Evolutionary conservation across 1,139 yeast species (phyloP), one percentile per base, ranked within the genome.

Genomic region (Geotrichum klebahnii): DNA sequence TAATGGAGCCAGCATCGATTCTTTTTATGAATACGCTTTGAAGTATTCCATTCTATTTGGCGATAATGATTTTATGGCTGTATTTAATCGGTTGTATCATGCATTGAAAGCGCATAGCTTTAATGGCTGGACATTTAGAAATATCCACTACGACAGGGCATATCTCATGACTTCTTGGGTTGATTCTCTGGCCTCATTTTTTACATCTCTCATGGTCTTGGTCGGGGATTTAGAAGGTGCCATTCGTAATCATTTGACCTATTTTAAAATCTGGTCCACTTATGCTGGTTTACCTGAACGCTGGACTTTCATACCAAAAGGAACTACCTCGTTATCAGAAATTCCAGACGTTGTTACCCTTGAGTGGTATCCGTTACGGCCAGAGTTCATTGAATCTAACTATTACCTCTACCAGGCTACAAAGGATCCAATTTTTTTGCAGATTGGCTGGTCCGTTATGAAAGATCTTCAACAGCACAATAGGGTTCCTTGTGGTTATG

Each of bases 291-390:
- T 90, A 9, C 97, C 97, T 0, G 97, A 90, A 65, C 71, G 97
- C 48, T 90, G 96, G 96, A 74, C 76, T 45, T 77, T 75, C 49
- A 57, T 60, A 3, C 46, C 36, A 2, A 17, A 38, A 9, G 29
- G 38, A 20, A 19, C 5, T 24, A 29, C 23, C 28, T 34, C 29
- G 19, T 8, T n/a, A 10, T 16, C 19, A n/a, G 35, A 32, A 33
- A 20, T 26, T 17, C 33, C 61, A 41, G 57, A 53, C 5, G 51
- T 62, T 3, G 60, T 72, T 28, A 62, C 57, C 31, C 69, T 90
- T 38, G 96, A 86, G 63, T 89, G 96, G 96, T 90, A 88, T 61
- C 96, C 96, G 1, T 71, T 90, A 48, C 69, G 97, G 51, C 97
- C 97, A 0, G 97, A 90, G 61, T 87, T 89, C 59, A 75, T 87